A percentile compares a stretch with the other conserved stretches of the same genome.
Conservation (phyloP, 495 filamentous ascomycete genomes). For the Collariella sp. region DNA sequence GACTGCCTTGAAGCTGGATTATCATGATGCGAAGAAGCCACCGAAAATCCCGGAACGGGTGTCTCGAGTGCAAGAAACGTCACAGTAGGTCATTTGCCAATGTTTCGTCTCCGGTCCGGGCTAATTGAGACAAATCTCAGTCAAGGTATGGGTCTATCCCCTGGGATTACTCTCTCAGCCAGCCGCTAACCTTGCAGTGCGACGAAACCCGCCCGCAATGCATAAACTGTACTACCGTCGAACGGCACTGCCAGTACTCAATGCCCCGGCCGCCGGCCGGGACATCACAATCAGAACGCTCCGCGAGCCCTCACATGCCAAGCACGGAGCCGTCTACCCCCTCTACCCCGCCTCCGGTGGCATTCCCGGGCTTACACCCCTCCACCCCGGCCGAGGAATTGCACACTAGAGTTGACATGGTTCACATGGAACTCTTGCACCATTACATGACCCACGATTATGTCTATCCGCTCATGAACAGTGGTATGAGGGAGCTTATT, state of each 20-base stretch:
- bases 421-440: conserved; percentile 30
- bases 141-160: neutral
- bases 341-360: neutral
- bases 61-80: conserved; percentile 49
- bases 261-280: neutral
- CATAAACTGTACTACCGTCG: conserved; percentile 27
- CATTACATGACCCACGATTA: conserved; percentile 19
- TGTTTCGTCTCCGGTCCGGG: neutral
- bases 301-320: conserved; percentile 6
- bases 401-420: conserved; percentile 18
- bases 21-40: conserved; percentile 36
- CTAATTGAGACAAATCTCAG: neutral
- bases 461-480: conserved; percentile 6
- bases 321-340: conserved; percentile 2
- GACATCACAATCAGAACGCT: conserved; percentile 2
- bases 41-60: conserved; percentile 51
- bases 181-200: conserved; percentile 15
- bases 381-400: conserved; percentile 3
- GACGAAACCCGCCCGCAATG: conserved; percentile 29
- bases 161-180: neutral
- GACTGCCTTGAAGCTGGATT: neutral
- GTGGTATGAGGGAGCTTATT: conserved; percentile 2
- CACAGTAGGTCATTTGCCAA: conserved; percentile 41
- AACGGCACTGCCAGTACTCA: conserved; percentile 26
- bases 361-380: neutral